phyloP scores from a whole-genome alignment of 2,329 filamentous ascomycete species.

The Aspergillus fumigatus region DNA sequence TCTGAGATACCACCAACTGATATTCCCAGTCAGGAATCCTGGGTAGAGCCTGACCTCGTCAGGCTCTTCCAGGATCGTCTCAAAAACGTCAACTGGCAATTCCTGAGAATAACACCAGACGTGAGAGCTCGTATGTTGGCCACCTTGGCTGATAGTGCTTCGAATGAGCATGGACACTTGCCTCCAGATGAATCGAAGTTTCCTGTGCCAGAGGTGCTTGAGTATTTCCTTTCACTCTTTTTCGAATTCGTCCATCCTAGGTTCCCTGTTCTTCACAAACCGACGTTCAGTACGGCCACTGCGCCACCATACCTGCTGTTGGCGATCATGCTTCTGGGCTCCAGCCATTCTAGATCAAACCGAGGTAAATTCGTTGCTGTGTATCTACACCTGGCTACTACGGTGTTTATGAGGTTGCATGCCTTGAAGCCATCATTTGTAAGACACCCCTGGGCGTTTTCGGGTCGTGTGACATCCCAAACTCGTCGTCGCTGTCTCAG shows the following conservation, averaged over 20 bases:
- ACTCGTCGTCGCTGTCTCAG: too few species aligned
- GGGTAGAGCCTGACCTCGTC: too few species aligned
- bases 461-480: too few species aligned
- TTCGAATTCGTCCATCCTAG: constrained; percentile 7
- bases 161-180: too few species aligned
- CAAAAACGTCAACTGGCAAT: too few species aligned
- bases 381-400: constrained; percentile 1
- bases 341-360: constrained; percentile 4
- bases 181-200: constrained; percentile 2
- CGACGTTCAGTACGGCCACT: constrained; percentile 2
- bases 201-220: background rate
- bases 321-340: constrained; percentile 9
- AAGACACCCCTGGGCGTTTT: background rate
- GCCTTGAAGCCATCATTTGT: constrained; percentile 3
- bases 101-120: too few species aligned
- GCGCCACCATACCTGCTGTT: constrained; percentile 6
- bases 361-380: constrained; percentile 4
- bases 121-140: too few species aligned
- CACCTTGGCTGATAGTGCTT: too few species aligned
- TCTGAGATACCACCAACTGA: too few species aligned
- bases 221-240: constrained; percentile 7
- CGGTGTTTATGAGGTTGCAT: constrained; percentile 8
- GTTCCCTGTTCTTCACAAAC: constrained; percentile 5
- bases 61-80: too few species aligned
- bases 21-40: too few species aligned